Conservation (phyloP, 441 rosid species). For the Euphorbia schlechtendalii region DNA sequence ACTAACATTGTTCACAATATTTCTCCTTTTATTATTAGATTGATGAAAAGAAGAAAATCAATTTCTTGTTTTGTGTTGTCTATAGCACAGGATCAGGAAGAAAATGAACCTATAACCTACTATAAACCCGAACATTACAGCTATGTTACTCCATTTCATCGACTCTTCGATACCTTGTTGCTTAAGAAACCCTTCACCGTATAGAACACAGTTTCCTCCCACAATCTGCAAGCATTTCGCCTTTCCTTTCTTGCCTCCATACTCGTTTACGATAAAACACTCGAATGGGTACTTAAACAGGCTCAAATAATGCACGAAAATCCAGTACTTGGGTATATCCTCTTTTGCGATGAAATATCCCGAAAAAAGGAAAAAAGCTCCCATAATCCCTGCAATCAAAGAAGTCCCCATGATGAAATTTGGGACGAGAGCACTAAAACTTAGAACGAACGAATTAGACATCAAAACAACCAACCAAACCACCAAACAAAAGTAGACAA, state of each 20-base stretch:
- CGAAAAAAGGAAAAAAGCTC: slow-evolving; percentile 72
- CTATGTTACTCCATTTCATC: slow-evolving; percentile 34
- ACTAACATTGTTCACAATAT: too few species aligned
- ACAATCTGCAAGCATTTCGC: slow-evolving; percentile 25
- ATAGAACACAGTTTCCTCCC: slow-evolving; percentile 29
- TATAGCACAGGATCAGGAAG: slow-evolving; percentile 32
- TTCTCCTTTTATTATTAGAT: too few species aligned
- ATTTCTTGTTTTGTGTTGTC: slow-evolving; percentile 26
- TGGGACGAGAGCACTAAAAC: slow-evolving; percentile 71
- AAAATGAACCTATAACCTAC: slow-evolving; percentile 33
- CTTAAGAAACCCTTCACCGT: slow-evolving; percentile 29
- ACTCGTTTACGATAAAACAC: slow-evolving; percentile 65
- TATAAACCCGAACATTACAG: slow-evolving; percentile 34
- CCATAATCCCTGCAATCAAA: slow-evolving; percentile 50
- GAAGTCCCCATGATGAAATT: slow-evolving; percentile 73
- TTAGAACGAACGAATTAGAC: slow-evolving; percentile 75
- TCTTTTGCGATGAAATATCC: slow-evolving; percentile 74
- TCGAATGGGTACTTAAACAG: slow-evolving; percentile 76
- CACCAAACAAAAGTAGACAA: slow-evolving; percentile 53
- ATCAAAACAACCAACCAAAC: slow-evolving; percentile 58
- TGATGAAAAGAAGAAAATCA: slow-evolving; percentile 10
- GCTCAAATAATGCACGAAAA: slow-evolving; percentile 66
- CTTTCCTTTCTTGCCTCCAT: slow-evolving; percentile 29
- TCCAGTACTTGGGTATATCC: slow-evolving; percentile 67
- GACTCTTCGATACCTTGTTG: slow-evolving; percentile 33